Percentiles rank a stretch among this genome's conserved stretches.
These are phyloP conservation scores for Euphorbia corollata DNA, from an alignment of 441 rosid species.

Conservation along the genomic window DNA sequence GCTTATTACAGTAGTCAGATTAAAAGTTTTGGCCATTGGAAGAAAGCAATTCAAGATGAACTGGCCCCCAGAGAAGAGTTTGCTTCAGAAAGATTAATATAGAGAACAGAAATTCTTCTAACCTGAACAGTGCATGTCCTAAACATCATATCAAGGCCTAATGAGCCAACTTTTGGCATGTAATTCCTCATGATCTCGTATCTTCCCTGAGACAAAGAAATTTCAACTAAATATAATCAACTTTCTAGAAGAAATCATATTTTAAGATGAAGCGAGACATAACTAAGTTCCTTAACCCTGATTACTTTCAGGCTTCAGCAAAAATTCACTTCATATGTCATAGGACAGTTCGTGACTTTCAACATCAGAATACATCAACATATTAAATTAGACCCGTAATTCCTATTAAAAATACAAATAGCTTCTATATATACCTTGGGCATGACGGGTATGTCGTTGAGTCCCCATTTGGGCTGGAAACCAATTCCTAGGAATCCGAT, in stretches of 20 bases:
- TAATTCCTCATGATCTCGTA: constrained; percentile 93
- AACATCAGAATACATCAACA: not conserved
- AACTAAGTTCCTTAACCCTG: not conserved
- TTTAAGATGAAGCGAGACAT: constrained; percentile 2
- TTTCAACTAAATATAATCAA: constrained; percentile 23
- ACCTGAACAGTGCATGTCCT: constrained; percentile 99
- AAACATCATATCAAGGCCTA: constrained; percentile 99
- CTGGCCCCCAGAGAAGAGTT: constrained; percentile 7
- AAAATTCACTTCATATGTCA: not conserved
- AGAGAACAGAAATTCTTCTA: constrained; percentile 25
- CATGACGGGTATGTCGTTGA: constrained; percentile 87
- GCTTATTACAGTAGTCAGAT: not conserved
- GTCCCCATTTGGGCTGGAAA: constrained; percentile 89
- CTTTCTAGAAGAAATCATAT: constrained; percentile 3
- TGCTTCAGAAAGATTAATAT: constrained; percentile 13
- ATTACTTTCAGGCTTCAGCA: constrained; percentile 1
- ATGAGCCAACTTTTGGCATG: constrained; percentile 96
- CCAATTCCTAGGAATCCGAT: constrained; percentile 96
- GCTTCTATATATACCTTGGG: constrained; percentile 65
- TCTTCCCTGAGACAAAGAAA: constrained; percentile 68
- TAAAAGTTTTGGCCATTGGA: constrained; percentile 1
- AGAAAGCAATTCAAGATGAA: constrained; percentile 15
- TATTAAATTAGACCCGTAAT: not conserved
- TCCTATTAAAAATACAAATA: not conserved
- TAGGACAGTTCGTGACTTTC: not conserved